Percentiles rank a stretch among this genome's conserved stretches.
These are phyloP conservation scores for Podaxis pistillaris DNA, from an alignment of 768 basidiomycete genomes.

Conservation along the genomic window DNA sequence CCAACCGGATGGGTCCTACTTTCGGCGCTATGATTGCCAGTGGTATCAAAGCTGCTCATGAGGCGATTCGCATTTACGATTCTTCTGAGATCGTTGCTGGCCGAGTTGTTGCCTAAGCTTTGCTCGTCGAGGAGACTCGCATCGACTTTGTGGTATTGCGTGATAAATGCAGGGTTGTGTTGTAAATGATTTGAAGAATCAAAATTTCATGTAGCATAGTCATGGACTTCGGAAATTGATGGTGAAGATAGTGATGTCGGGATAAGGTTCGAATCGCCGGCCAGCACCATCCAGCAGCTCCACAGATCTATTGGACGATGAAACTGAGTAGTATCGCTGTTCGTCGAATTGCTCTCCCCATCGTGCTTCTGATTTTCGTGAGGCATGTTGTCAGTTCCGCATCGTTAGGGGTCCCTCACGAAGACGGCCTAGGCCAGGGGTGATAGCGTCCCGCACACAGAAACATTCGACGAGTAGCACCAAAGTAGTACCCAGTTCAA, in stretches of 20 bases:
- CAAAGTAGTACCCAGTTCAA: too few relatives aligned
- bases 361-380: too few relatives aligned
- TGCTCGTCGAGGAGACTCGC: not conserved
- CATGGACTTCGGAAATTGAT: not conserved
- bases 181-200: not conserved
- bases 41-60: conserved; percentile 70
- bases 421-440: too few relatives aligned
- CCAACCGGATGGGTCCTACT: conserved; percentile 75
- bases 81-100: conserved; percentile 50
- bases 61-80: conserved; percentile 55
- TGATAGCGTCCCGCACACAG: too few relatives aligned
- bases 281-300: too few relatives aligned
- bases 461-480: too few relatives aligned
- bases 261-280: not conserved
- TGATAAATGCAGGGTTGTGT: not conserved
- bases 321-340: too few relatives aligned
- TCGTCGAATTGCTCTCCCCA: too few relatives aligned
- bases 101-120: conserved; percentile 43
- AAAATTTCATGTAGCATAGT: not conserved
- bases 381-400: too few relatives aligned
- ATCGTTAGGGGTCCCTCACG: too few relatives aligned
- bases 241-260: not conserved
- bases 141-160: not conserved
- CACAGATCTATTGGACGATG: too few relatives aligned
- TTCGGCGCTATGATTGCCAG: conserved; percentile 81